Base-by-base conservation (phyloP, 148 eudicot species). In the Heliamphora exappendiculata region DNA sequence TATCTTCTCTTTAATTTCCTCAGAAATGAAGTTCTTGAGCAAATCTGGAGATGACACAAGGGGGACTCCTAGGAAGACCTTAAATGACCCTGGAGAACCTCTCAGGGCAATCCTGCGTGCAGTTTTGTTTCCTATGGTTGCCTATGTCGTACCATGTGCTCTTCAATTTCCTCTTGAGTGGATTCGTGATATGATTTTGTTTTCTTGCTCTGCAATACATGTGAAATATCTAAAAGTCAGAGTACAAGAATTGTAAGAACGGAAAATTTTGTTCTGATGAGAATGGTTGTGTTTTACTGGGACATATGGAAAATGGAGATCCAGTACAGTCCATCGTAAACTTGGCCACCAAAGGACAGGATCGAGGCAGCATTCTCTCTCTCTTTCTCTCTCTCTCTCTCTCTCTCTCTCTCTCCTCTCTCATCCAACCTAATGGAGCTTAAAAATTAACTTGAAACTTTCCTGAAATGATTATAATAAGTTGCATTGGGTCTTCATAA, bases 281-380 rank as follows among this genome's bases (percentile, higher is more conserved):
- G n/a, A n/a, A n/a, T 73, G 33, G 67, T 31, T 85, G 60, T 13
- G 53, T 76, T 74, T 34, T 80, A 93, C 97, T 93, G 98, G 98
- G 98, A 93, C 53, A 75, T 83, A 84, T 85, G 90, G 82, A 87
- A 54, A 85, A 78, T 60, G 93, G 88, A 75, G 86, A 84, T 71
- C 85, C 82, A 57, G 89, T 87, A 54, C 88, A 90, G 49, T 75
- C 88, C 57, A 78, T 89, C 37, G 94, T 85, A n/a, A 93, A 84
- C 87, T 83, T 93, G 76, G 87, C n/a, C n/a, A n/a, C 97, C 49
- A 91, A 93, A 87, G 98, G 97, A 58, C 91, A 93, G 69, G 93
- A 90, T 72, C 81, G 91, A 10, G 97, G 97, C 59, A 93, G 91
- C 70, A 82, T 91, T 71, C 97, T 87, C 57, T 80, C 88, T 17